Evolutionary conservation across 768 basidiomycete species (phyloP), one percentile per base, ranked within the genome.

Genomic region (Nidularia pulvinata): DNA sequence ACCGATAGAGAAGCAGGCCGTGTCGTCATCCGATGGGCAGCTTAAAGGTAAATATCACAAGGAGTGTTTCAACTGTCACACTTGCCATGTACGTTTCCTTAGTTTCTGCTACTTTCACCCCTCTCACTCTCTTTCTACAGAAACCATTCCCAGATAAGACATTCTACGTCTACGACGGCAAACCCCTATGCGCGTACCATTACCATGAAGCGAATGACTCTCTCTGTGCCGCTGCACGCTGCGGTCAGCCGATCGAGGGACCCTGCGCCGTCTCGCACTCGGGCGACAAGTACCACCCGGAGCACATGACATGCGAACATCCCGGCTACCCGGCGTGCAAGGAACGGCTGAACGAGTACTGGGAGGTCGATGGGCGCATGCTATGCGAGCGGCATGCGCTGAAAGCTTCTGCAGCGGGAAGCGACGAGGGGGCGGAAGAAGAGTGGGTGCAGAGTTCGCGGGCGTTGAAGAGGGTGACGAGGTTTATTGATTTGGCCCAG

Each of bases 41-140:
- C 78, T 98, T 46, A 95, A 95, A 69, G 95, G 95, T 55, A 98
- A 98, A 68, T 96, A 95, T 69, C 95, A 96, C 64, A 83, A 84
- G 54, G 85, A 86, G 37, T 98, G 95, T 71, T 98, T 98, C 66
- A 92, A 87, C 60, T 98, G 95, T 70, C 77, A 84, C 55, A 82
- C 75, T 2, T 97, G 95, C 70, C 83, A 91, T 63, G 89, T 91
- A 66, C 54, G 78, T 70, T 39, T 54, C 46, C 47, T 52, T 57
- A 10, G 25, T 30, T 46, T 30, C 11, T 39, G 11, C n/a, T 45
- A 36, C 33, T 14, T 14, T 52, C 19, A 33, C 30, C 39, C n/a
- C 10, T 34, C 36, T 11, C 3, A 11, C 16, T 11, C 46, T 5
- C 46, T 32, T 33, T 49, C 48, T 49, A 3, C 66, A 91, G 88